These are phyloP conservation scores for Fusarium circinatum DNA, from an alignment of 2,329 filamentous ascomycete genomes.

Conservation along the genomic window DNA sequence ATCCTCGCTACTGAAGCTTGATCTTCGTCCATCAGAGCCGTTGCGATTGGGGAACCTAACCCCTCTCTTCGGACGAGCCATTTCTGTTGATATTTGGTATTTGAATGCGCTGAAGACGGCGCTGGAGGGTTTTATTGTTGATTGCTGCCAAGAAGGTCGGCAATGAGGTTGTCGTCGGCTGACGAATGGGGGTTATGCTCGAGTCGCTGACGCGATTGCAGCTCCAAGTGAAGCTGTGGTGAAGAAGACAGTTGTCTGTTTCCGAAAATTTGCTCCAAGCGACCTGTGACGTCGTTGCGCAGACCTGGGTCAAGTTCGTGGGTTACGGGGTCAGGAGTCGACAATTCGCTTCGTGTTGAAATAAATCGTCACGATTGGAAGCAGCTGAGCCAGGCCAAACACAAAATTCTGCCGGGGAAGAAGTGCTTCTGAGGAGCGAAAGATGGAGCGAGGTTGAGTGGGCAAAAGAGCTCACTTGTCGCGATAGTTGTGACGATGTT, in stretches of 20 bases:
- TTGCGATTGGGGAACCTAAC: constrained; percentile 64
- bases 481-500: constrained; percentile 35
- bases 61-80: constrained; percentile 58
- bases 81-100: constrained; percentile 32
- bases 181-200: neutral
- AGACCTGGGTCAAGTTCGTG: constrained; percentile 15
- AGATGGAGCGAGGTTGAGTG: constrained; percentile 15
- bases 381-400: neutral
- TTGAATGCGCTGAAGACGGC: constrained; percentile 2
- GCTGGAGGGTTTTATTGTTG: neutral
- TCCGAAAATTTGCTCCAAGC: neutral
- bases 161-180: constrained; percentile 17
- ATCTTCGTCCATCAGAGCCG: constrained; percentile 65
- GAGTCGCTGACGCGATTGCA: constrained; percentile 5
- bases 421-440: constrained; percentile 8
- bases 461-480: constrained; percentile 33
- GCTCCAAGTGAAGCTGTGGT: neutral
- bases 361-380: constrained; percentile 17
- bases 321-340: constrained; percentile 20
- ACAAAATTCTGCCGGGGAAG: neutral
- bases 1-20: constrained; percentile 76
- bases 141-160: neutral
- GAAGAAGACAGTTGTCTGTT: constrained; percentile 3
- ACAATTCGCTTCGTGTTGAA: constrained; percentile 6
- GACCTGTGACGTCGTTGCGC: constrained; percentile 30